A percentile compares a stretch with the other conserved stretches of the same genome.
phyloP scores from a whole-genome alignment of 768 basidiomycete genomes.

The Hygrophorus pudorinus region DNA sequence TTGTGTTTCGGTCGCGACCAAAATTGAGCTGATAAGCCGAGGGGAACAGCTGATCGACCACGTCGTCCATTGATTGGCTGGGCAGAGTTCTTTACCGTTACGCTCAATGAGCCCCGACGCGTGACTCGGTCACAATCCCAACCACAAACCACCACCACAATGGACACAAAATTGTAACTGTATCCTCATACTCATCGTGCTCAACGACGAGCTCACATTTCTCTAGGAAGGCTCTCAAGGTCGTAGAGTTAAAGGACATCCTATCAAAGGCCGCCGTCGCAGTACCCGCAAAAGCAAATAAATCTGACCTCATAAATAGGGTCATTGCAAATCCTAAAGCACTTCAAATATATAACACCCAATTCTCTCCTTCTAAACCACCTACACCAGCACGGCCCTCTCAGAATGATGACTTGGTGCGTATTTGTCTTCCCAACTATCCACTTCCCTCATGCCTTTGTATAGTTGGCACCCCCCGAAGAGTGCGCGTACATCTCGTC shows the following conservation, averaged over 20 bases:
- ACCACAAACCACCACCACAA: conserved; percentile 18
- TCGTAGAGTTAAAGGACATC: conserved; percentile 57
- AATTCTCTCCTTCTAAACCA: conserved; percentile 23
- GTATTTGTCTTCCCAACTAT: conserved; percentile 1
- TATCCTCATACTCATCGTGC: background rate
- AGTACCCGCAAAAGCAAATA: conserved; percentile 48
- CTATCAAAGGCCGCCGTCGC: conserved; percentile 41
- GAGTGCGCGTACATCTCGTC: conserved; percentile 16
- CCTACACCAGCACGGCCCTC: conserved; percentile 6
- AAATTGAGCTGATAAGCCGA: conserved; percentile 36
- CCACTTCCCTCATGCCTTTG: conserved; percentile 1
- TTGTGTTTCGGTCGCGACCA: conserved; percentile 14
- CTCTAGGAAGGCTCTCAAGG: conserved; percentile 52
- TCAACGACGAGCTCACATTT: conserved; percentile 1
- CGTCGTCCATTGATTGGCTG: conserved; percentile 45
- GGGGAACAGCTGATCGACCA: conserved; percentile 54
- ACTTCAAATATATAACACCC: conserved; percentile 33
- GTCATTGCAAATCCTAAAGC: conserved; percentile 46
- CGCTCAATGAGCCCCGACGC: background rate
- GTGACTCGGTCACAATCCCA: conserved; percentile 2
- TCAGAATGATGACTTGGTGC: conserved; percentile 20
- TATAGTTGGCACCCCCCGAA: conserved; percentile 23
- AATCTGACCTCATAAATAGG: conserved; percentile 55
- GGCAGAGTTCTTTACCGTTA: background rate
- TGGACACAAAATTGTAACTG: conserved; percentile 24